Base-by-base conservation (phyloP, 192 early-diverging fungal genomes). In the Anaeromyces robustus region DNA sequence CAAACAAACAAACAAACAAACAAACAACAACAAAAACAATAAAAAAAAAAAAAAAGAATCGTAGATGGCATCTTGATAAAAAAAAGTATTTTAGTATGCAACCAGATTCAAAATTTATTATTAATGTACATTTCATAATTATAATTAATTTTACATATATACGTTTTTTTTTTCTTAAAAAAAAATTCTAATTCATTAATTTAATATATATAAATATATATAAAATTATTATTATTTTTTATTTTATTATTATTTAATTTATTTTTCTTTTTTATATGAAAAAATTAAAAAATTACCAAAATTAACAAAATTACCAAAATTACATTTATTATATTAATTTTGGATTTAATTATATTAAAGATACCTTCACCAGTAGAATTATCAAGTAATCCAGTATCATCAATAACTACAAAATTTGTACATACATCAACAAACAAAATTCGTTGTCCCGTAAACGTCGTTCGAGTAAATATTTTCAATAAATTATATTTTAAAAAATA, bases 351-450 rank as follows among this genome's bases (percentile, higher is more conserved):
- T 16, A 52, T 32, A 80, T 16, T 13, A 30, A n/a, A 89, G 93
- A 83, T 94, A 31, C 86, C 90, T 12, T 93, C 95, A 14, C 91
- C 94, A 16, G 89, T 90, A 29, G 91, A 86, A 12, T 92, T 91
- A 79, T 85, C 89, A 26, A 84, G 88, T 85, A 94, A 94, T 82
- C 89, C 92, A 4, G 85, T 89, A 28, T 91, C 93, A 78, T 92
- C 92, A 12, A 88, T 95, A 4, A 90, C 94, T 1, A 94, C 94
- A 59, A 94, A 95, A 82, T 97, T 94, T 84, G 89, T 96, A 19
- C 95, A 96, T 84, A 92, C 95, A 30, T 92, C 93, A n/a, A 94
- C 92, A n/a, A 98, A 98, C 86, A 98, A 97, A 84, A 89, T 92
- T 78, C 84, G 95, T 80, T 95, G 91, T 83, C 96, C 96, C 22